Base-by-base conservation (phyloP, 331 rosid species). In the Quercus tomentella region DNA sequence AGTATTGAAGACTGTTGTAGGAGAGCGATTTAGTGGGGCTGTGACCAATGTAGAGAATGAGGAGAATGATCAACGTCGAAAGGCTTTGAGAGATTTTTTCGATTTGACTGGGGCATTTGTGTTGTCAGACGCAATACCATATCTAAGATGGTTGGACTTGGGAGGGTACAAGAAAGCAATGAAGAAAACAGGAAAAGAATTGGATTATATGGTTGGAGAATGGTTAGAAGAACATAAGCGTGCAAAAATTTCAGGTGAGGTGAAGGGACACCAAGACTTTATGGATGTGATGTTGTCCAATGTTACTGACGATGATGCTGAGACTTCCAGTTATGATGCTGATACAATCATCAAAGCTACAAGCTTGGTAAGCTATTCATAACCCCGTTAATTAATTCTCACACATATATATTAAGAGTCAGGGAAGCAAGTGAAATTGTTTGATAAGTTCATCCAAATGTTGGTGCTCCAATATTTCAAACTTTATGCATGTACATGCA, bases 61-160 rank as follows among this genome's bases (percentile, higher is more conserved):
- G 35, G 83, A 21, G 21, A 78, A 79, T 1, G 76, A 86, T 14
- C 60, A 20, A 22, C 70, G 14, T 7, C 74, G 70, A n/a, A 87
- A 74, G 51, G 78, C 81, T 4, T 5, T 84, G 8, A 82, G 70
- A 61, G 84, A 82, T 0, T 72, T 85, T 1, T 30, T 87, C 4
- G 33, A 74, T 6, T 77, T 84, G 17, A 3, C 41, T 0, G 86
- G 89, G 1, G 12, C 70, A 0, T 86, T 84, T 18, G 31, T 56
- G 58, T 25, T 75, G 16, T 77, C 88, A 0, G 94, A 90, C 55
- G 86, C 86, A 0, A 7, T 89, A 30, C 89, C 97, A 3, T 89
- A 26, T 60, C 67, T 91, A 72, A 78, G 90, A 21, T 89, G 93
- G 91, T 77, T 92, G 70, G 97, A 92, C 71, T 77, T 89, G 74